A percentile compares a stretch with the other conserved stretches of the same genome.
Evolutionary conservation across 352 stramenopile species (phyloP).

Genomic region (Peronospora tabacina): DNA sequence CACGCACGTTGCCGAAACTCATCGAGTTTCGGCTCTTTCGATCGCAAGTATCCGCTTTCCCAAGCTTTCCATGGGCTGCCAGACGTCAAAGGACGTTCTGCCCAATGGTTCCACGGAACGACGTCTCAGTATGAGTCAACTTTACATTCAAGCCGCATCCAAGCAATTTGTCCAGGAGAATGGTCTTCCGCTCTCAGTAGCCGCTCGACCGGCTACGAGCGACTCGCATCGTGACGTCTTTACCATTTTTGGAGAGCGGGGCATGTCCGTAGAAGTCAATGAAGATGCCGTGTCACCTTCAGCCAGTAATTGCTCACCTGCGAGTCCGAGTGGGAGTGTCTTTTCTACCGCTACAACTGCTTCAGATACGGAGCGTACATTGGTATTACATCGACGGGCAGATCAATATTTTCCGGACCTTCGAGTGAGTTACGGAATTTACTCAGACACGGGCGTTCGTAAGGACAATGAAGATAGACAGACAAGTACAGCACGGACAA

Average conservation of each 20-base stretch:
- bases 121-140: conserved; percentile 45
- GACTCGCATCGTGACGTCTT: conserved; percentile 74
- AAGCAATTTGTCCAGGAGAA: conserved; percentile 36
- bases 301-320: conserved; percentile 37
- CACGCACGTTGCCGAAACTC: conserved; percentile 26
- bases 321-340: conserved; percentile 50
- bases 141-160: conserved; percentile 37
- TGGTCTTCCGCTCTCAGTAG: conserved; percentile 11
- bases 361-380: conserved; percentile 64
- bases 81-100: conserved; percentile 53
- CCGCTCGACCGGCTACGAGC: conserved; percentile 11
- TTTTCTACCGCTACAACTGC: conserved; percentile 70
- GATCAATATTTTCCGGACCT: conserved; percentile 52
- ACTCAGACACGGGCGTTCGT: conserved; percentile 66
- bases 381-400: conserved; percentile 36
- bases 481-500: conserved; percentile 37
- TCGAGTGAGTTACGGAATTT: conserved; percentile 56
- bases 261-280: conserved; percentile 54
- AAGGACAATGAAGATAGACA: conserved; percentile 73
- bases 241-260: conserved; percentile 76
- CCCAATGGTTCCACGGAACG: conserved; percentile 20
- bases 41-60: conserved; percentile 30
- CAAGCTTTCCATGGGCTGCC: conserved; percentile 45
- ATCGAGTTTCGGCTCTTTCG: conserved; percentile 13
- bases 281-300: conserved; percentile 13